phyloP scores from a whole-genome alignment of 2,329 filamentous ascomycete species.

The Botrytis sinoallii region DNA sequence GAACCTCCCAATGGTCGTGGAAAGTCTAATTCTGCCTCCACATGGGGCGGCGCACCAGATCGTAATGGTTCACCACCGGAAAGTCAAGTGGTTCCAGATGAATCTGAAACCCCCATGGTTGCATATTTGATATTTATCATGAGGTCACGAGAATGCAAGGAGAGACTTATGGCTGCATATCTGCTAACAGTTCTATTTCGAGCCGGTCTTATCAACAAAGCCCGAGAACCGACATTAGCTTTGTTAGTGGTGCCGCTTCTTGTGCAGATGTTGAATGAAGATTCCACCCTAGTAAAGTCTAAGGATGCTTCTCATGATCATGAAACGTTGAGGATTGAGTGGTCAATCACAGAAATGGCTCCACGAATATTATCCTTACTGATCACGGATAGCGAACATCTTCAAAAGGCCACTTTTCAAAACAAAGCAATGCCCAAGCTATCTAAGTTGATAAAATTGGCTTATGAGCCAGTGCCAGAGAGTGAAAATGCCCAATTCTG shows the following conservation, averaged over 20 bases:
- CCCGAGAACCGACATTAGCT: constrained; percentile 61
- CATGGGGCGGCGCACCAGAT: constrained; percentile 2
- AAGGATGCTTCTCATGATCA: constrained; percentile 41
- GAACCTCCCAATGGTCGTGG: constrained; percentile 36
- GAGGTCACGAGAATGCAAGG: constrained; percentile 54
- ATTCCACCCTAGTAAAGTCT: constrained; percentile 40
- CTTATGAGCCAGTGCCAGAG: constrained; percentile 58
- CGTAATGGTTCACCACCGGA: constrained; percentile 20
- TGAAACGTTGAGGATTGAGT: constrained; percentile 41
- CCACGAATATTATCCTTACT: constrained; percentile 75
- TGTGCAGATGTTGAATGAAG: constrained; percentile 61
- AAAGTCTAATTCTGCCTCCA: constrained; percentile 13
- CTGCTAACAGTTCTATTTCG: constrained; percentile 68
- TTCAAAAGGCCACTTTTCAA: constrained; percentile 82
- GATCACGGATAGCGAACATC: constrained; percentile 70
- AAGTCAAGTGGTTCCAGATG: constrained; percentile 46
- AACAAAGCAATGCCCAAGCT: constrained; percentile 60
- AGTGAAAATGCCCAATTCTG: constrained; percentile 51
- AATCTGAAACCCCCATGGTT: constrained; percentile 67
- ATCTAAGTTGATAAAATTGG: constrained; percentile 61
- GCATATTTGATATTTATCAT: constrained; percentile 69
- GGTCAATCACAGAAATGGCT: constrained; percentile 63
- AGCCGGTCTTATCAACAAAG: constrained; percentile 61
- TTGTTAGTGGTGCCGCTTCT: constrained; percentile 69
- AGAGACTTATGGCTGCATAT: constrained; percentile 65